A percentile compares a stretch with the other conserved stretches of the same genome.
phyloP scores from a whole-genome alignment of 192 early-diverging fungal genomes.

The Entophlyctis luteolus region DNA sequence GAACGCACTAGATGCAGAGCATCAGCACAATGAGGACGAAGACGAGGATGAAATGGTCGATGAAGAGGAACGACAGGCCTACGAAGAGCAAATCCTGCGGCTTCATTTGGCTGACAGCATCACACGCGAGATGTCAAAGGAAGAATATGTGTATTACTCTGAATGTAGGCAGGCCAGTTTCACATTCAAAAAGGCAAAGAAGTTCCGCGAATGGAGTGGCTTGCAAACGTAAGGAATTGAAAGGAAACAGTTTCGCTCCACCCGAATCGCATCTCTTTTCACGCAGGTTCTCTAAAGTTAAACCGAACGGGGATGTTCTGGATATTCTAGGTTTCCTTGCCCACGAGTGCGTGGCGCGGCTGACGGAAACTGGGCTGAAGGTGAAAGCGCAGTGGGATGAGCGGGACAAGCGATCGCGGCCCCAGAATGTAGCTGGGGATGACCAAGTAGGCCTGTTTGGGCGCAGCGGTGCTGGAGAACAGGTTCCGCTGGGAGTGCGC shows the following conservation, averaged over 20 bases:
- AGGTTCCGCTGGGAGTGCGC: conserved; percentile 72
- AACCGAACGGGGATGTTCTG: conserved; percentile 88
- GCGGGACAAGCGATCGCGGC: conserved; percentile 32
- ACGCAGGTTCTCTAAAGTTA: conserved; percentile 76
- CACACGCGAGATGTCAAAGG: conserved; percentile 90
- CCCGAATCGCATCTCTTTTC: background rate
- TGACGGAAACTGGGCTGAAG: conserved; percentile 81
- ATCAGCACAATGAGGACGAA: conserved; percentile 52
- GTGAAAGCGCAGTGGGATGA: conserved; percentile 49
- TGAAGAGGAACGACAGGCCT: conserved; percentile 80
- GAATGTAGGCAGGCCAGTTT: conserved; percentile 98
- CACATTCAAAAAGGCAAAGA: conserved; percentile 87
- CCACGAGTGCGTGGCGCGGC: conserved; percentile 87
- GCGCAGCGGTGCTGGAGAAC: conserved; percentile 69
- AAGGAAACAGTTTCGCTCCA: background rate
- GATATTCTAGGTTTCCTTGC: conserved; percentile 95
- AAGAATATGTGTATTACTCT: conserved; percentile 98
- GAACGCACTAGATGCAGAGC: conserved; percentile 50
- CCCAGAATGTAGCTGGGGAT: conserved; percentile 1
- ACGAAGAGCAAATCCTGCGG: conserved; percentile 74
- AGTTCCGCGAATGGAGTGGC: conserved; percentile 93
- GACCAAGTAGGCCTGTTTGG: conserved; percentile 66
- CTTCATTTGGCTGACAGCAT: conserved; percentile 81
- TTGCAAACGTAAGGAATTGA: conserved; percentile 59
- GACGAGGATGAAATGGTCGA: conserved; percentile 75